Evolutionary conservation across 805 yeast species (phyloP).

Genomic region (Ascoidea rubescens): DNA sequence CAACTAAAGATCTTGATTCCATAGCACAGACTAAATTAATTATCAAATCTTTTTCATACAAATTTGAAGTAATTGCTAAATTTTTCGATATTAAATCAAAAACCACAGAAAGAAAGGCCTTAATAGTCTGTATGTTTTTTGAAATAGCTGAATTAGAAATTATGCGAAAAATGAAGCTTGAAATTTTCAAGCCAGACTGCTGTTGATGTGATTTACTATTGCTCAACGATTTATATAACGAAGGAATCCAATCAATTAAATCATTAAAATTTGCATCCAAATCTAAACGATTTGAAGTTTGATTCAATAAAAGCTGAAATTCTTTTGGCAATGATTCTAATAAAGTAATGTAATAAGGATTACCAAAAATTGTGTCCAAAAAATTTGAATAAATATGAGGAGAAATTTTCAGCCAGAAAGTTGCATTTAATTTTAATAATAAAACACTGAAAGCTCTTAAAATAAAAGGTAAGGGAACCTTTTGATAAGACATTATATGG

Average conservation of each 20-base stretch:
- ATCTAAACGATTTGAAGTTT: conserved; percentile 16
- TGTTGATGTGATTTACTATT: conserved; percentile 29
- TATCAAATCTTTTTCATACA: conserved; percentile 17
- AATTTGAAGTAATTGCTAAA: conserved; percentile 6
- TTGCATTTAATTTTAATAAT: conserved; percentile 25
- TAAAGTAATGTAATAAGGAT: conserved; percentile 29
- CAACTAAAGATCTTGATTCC: conserved; percentile 36
- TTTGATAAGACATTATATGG: conserved; percentile 33
- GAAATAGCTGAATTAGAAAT: conserved; percentile 3
- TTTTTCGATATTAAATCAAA: conserved; percentile 8
- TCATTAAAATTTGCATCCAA: conserved; percentile 25
- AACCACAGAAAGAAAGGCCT: conserved; percentile 3
- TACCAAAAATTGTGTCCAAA: conserved; percentile 45
- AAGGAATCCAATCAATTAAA: conserved; percentile 40
- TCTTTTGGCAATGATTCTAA: conserved; percentile 15
- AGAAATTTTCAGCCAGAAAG: conserved; percentile 41
- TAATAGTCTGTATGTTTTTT: conserved; percentile 1
- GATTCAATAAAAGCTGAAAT: conserved; percentile 10
- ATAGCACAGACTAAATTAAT: conserved; percentile 25
- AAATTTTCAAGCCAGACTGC: conserved; percentile 36
- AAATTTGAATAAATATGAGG: conserved; percentile 43
- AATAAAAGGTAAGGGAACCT: conserved; percentile 33
- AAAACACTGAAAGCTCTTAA: conserved; percentile 36
- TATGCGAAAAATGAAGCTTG: conserved; percentile 29
- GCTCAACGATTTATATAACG: conserved; percentile 28